Evolutionary conservation across 331 rosid species (phyloP), one percentile per base, ranked within the genome.

Genomic region (Arachis monticola): DNA sequence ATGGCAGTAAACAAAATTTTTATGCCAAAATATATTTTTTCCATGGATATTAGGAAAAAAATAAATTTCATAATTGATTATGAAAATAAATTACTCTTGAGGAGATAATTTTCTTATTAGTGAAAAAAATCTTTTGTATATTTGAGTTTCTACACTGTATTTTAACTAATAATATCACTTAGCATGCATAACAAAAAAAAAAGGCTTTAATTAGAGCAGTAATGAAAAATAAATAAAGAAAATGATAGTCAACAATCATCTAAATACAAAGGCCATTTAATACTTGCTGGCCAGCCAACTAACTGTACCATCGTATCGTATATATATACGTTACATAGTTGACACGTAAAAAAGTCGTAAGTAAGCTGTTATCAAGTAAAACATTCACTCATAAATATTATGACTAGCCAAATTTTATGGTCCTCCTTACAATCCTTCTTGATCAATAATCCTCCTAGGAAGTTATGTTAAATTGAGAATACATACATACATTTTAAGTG

Each of bases 201-300:
- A 57, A 55, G 5, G 8, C 12, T 31, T 11, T 8, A 0, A 35
- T 45, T 30, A 57, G 67, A 56, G 40, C 27, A 58, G n/a, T 45
- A 31, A 5, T 58, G 60, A 76, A 32, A 57, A 57, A 46, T 17
- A 55, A 14, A 65, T 40, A 48, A 30, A 42, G 71, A 63, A 78
- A 53, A 63, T 64, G 73, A 70, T 63, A 13, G 82, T 0, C 44
- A 62, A 30, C 77, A 5, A 35, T 64, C 44, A 53, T 38, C 75
- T 6, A 14, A 14, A 13, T 35, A 8, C 2, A 40, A 0, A 1
- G 48, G 45, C 58, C 59, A 73, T 79, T 73, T 56, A 78, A 55
- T 44, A 50, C 74, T 50, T 79, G 64, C 2, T 56, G 40, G 64
- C 53, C 38, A 66, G 40, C 64, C 48, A 45, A 6, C 48, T 45